These are phyloP conservation scores for Geosmithia morbida DNA, from an alignment of 2,329 filamentous ascomycete species.

Conservation along the genomic window DNA sequence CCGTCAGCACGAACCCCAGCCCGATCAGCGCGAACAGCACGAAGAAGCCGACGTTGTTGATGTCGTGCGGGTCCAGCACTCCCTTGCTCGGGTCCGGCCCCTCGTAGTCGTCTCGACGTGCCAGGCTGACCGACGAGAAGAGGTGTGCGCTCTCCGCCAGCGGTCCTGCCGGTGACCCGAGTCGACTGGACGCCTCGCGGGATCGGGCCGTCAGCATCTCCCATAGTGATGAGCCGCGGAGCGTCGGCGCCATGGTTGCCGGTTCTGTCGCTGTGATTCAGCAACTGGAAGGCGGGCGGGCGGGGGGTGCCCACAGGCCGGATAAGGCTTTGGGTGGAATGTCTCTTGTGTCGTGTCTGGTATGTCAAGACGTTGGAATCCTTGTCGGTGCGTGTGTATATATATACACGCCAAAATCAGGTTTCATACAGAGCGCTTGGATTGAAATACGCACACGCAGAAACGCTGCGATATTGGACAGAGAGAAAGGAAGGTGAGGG, in stretches of 20 bases:
- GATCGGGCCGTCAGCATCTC: too few relatives aligned
- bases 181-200: background rate
- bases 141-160: conserved; percentile 26
- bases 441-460: too few relatives aligned
- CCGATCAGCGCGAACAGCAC: conserved; percentile 77
- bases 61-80: conserved; percentile 36
- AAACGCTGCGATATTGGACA: background rate
- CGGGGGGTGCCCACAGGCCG: too few relatives aligned
- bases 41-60: conserved; percentile 61
- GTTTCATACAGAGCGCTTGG: too few relatives aligned
- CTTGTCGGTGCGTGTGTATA: too few relatives aligned
- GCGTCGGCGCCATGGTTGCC: conserved; percentile 25
- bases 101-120: conserved; percentile 17
- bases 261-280: too few relatives aligned
- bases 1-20: conserved; percentile 55
- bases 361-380: too few relatives aligned
- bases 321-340: too few relatives aligned
- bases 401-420: too few relatives aligned
- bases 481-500: background rate
- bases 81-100: conserved; percentile 27
- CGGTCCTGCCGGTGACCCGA: conserved; percentile 21
- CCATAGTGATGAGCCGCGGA: conserved; percentile 5
- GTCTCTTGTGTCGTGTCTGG: too few relatives aligned
- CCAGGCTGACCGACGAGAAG: conserved; percentile 11
- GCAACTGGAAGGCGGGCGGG: too few relatives aligned